Base-by-base conservation (phyloP, 495 filamentous ascomycete species). In the Podospora pseudocomata region DNA sequence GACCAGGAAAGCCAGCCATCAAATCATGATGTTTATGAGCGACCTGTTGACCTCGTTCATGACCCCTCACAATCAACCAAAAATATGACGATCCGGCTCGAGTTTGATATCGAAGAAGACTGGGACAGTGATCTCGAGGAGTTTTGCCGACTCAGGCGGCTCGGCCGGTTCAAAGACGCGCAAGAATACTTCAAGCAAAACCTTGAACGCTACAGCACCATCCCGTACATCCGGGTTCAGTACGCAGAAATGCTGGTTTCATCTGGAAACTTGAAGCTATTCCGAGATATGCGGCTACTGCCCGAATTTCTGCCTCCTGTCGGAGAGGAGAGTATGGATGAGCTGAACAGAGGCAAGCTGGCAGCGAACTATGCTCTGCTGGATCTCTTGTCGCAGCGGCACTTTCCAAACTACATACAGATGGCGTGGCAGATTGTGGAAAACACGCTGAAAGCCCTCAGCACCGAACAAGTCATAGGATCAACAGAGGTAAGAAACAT, bases 221-320 rank as follows among this genome's bases (percentile, higher is more conserved):
- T 20, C 2, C 73, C 71, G 0, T 73, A 70, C 53, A 28, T 75
- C 19, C 19, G 67, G 18, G 30, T 75, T 19, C 69, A 70, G 27
- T 71, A 73, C 28, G 65, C 65, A 2, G 71, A 75, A 11, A 71
- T 72, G 67, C 64, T 75, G n/a, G 26, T 70, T 16, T 57, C 67
- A 6, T 57, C 39, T 18, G 73, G 73, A 0, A 66, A 73, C 62
- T 73, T 65, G 49, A 71, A 66, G 23, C 27, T 19, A 9, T 49
- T 71, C 9, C 64, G 59, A 19, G 56, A 18, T 3, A 27, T 71
- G 2, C 34, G 16, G 39, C 26, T 23, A 20, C 27, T 61, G 30
- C 20, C 16, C 27, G 19, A 16, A 49, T 4, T 20, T 32, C 32
- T 27, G 15, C 56, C 39, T 53, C 54, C 26, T 23, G 20, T 32